Percentiles rank a stretch among this genome's conserved stretches.
phyloP scores from a whole-genome alignment of 108 stramenopile genomes.

The Pseudonitzschia pungens region DNA sequence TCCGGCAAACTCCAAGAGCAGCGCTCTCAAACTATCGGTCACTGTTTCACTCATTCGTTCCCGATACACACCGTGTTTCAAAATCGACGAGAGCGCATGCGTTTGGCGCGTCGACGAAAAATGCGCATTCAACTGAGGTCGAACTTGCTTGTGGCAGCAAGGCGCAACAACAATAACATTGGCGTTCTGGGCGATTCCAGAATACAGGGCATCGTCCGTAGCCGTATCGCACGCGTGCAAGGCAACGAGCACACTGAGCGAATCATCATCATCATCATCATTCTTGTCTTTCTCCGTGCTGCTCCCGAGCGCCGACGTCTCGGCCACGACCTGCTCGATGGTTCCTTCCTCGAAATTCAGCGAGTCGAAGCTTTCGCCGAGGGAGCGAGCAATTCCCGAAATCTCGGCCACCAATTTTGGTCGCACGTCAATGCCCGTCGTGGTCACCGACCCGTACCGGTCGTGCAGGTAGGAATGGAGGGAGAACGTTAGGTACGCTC shows the following conservation, averaged over 20 bases:
- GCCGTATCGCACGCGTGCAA: conserved; percentile 93
- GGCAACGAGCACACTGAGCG: conserved; percentile 70
- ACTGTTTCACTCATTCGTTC: conserved; percentile 78
- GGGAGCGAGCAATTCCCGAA: conserved; percentile 58
- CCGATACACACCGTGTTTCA: conserved; percentile 71
- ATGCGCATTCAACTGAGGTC: conserved; percentile 76
- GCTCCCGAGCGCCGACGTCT: conserved; percentile 12
- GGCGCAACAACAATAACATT: conserved; percentile 78
- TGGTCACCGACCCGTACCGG: conserved; percentile 38
- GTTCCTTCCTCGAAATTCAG: conserved; percentile 63
- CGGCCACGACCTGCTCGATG: conserved; percentile 47
- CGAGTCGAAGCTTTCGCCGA: conserved; percentile 56
- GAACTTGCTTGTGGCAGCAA: conserved; percentile 87
- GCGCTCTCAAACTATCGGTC: conserved; percentile 74
- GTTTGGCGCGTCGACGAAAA: conserved; percentile 18
- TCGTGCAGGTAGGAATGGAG: conserved; percentile 65
- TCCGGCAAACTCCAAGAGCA: conserved; percentile 78
- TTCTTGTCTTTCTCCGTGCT: not conserved
- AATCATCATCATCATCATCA: conserved; percentile 15
- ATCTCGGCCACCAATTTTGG: conserved; percentile 73
- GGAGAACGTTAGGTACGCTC: conserved; percentile 86
- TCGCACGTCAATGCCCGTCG: conserved; percentile 75
- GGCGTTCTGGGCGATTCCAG: conserved; percentile 51
- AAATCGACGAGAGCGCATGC: conserved; percentile 55
- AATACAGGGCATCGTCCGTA: conserved; percentile 80